These are phyloP conservation scores for Aspergillus conjunctus DNA, from an alignment of 495 filamentous ascomycete genomes.

Conservation along the genomic window DNA sequence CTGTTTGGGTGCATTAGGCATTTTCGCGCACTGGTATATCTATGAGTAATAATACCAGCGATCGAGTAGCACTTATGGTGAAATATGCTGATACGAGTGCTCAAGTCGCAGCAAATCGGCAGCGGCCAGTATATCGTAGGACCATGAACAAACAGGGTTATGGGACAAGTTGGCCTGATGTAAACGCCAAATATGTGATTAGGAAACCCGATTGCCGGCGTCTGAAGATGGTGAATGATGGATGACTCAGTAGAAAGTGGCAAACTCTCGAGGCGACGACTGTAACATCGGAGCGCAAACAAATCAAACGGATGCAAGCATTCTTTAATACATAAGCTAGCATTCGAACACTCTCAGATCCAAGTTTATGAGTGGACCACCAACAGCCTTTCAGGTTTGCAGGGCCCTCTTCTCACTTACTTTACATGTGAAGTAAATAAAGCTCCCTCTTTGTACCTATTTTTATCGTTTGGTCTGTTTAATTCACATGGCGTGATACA, in stretches of 20 bases:
- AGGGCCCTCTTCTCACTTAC: too few relatives aligned
- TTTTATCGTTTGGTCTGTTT: too few relatives aligned
- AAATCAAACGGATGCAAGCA: conserved; percentile 22
- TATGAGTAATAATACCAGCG: background rate
- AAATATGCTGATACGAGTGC: background rate
- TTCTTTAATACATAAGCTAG: conserved; percentile 1
- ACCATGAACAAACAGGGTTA: background rate
- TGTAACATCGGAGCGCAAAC: conserved; percentile 18
- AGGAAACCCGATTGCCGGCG: background rate
- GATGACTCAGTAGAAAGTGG: conserved; percentile 22
- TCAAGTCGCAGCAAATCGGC: background rate
- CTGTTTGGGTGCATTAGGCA: conserved; percentile 87
- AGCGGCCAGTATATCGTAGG: background rate
- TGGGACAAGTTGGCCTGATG: background rate
- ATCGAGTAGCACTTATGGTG: conserved; percentile 2
- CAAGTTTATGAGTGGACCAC: background rate
- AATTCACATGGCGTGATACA: too few relatives aligned
- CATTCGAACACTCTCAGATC: background rate
- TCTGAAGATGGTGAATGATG: conserved; percentile 6
- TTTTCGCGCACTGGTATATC: conserved; percentile 38
- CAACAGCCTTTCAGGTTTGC: background rate
- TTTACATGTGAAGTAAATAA: background rate
- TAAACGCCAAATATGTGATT: background rate
- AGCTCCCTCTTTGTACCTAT: too few relatives aligned
- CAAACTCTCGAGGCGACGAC: conserved; percentile 13